A percentile compares a stretch with the other conserved stretches of the same genome.
Evolutionary conservation across 441 rosid genomes (phyloP).

Genomic region (Aquilaria agallochum): DNA sequence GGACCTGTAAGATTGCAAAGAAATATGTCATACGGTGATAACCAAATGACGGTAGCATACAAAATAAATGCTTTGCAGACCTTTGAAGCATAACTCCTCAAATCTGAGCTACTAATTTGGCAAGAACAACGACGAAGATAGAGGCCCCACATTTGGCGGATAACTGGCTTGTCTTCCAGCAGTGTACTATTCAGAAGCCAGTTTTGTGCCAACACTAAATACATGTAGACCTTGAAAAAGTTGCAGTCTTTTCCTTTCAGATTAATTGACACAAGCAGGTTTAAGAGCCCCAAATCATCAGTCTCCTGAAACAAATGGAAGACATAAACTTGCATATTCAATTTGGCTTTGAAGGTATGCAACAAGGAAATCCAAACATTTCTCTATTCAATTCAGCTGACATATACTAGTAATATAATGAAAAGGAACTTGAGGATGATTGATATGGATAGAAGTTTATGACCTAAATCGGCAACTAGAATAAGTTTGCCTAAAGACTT

Average conservation of each 20-base stretch:
- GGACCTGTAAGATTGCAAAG: conserved; percentile 49
- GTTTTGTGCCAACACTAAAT: conserved; percentile 57
- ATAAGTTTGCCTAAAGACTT: no score
- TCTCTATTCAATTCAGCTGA: no score
- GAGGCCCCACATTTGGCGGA: conserved; percentile 67
- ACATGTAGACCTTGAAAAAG: conserved; percentile 59
- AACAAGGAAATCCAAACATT: neutral
- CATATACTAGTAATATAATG: no score
- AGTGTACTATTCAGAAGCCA: conserved; percentile 58
- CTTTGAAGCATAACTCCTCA: conserved; percentile 72
- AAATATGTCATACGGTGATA: conserved; percentile 3
- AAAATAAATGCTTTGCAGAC: conserved; percentile 26
- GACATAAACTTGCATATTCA: conserved; percentile 12
- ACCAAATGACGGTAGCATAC: conserved; percentile 1
- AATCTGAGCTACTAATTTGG: conserved; percentile 68
- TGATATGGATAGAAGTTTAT: no score
- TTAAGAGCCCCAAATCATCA: conserved; percentile 44
- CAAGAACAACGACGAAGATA: conserved; percentile 71
- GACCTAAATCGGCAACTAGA: no score
- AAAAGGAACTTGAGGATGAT: no score
- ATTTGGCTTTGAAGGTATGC: conserved; percentile 1
- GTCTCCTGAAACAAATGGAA: conserved; percentile 38
- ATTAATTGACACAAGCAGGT: conserved; percentile 45
- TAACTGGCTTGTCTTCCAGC: conserved; percentile 47
- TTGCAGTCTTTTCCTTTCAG: conserved; percentile 60